These are phyloP conservation scores for Triticum urartu DNA, from an alignment of 176 grass and related monocot species.

Conservation along the genomic window DNA sequence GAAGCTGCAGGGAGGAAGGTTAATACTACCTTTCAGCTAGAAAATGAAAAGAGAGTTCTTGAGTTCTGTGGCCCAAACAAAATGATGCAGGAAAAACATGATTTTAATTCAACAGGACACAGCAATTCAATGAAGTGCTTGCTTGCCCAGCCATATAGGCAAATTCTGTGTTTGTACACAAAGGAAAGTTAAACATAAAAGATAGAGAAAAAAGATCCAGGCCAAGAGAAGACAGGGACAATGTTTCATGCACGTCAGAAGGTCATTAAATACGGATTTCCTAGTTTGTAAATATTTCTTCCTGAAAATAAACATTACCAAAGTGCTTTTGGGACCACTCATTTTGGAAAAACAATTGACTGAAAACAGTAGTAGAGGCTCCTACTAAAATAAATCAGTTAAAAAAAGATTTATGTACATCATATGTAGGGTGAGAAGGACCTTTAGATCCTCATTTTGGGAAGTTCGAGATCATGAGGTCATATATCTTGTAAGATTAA, in stretches of 20 bases:
- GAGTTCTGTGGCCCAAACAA: conserved; percentile 12
- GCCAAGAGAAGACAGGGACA: not conserved
- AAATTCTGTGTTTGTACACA: not conserved
- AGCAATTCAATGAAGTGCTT: not conserved
- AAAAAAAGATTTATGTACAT: not conserved
- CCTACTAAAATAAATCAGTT: not conserved
- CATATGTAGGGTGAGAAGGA: not conserved
- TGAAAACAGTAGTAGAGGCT: not conserved
- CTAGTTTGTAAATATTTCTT: not conserved
- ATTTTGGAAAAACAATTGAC: not conserved
- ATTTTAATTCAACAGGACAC: not conserved
- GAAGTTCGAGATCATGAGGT: not conserved
- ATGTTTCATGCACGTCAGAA: not conserved
- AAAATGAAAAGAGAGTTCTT: not conserved
- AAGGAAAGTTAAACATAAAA: not conserved
- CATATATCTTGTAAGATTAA: not conserved
- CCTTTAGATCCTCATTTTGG: conserved; percentile 9
- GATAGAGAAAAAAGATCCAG: conserved; percentile 12
- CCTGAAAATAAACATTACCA: conserved; percentile 8
- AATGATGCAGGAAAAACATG: conserved; percentile 16
- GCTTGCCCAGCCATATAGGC: not conserved
- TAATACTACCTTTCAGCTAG: not conserved
- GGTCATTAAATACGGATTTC: conserved; percentile 8
- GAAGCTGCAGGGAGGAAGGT: not conserved
- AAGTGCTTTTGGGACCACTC: not conserved